These are phyloP conservation scores for Pyrus pyrifolia DNA, from an alignment of 306 rosid species.

Conservation along the genomic window DNA sequence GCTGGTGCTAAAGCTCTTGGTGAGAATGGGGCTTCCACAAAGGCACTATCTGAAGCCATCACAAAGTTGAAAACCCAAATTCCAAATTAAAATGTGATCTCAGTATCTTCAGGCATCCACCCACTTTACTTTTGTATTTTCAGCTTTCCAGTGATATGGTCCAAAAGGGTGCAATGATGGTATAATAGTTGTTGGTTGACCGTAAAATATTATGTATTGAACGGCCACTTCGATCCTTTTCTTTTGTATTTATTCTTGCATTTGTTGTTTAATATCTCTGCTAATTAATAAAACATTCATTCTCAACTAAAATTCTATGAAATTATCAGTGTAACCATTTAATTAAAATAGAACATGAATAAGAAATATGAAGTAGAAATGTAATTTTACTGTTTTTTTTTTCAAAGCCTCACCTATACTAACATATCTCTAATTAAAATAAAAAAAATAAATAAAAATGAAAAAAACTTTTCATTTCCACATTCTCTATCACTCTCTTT, in stretches of 20 bases:
- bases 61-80: constrained; percentile 33
- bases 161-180: background rate
- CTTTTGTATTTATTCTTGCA: background rate
- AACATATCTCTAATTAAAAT: no score
- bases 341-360: no score
- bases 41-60: constrained; percentile 32
- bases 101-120: background rate
- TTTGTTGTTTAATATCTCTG: background rate
- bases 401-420: no score
- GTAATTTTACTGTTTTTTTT: no score
- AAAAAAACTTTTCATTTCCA: no score
- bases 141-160: background rate
- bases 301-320: no score
- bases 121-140: background rate
- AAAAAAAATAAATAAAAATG: no score
- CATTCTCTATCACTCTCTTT: no score
- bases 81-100: background rate
- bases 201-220: background rate
- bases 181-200: constrained; percentile 2
- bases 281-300: no score
- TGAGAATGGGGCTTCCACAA: constrained; percentile 45
- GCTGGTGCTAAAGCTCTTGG: constrained; percentile 30
- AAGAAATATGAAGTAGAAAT: no score
- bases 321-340: no score
- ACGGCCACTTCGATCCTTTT: background rate